Base-by-base conservation (phyloP, 1,284 basidiomycete species). In the Ceratobasidium sp. region DNA sequence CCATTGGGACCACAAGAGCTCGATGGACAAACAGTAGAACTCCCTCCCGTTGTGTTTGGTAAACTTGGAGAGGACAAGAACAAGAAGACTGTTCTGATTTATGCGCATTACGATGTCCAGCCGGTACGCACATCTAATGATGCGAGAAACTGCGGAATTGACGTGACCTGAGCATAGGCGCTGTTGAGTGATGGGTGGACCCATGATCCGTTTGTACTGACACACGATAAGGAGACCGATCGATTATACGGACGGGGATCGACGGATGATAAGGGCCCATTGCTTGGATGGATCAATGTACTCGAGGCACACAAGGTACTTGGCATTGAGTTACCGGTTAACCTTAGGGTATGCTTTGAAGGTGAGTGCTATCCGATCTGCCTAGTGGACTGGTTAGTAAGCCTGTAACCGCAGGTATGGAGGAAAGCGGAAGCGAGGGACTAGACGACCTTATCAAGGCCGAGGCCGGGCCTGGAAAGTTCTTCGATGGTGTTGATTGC, bases 211-310 rank as follows among this genome's bases (percentile, higher is more conserved):
- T 99, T 98, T 81, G 83, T 81, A 59, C 85, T 99, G 47, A 85
- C 85, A 2, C 80, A 86, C 47, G 86, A 91, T 75, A 79, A 84
- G 71, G 81, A 83, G 74, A 86, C 86, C 2, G 89, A 87, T 6
- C 84, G 85, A 64, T 82, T 98, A 39, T 90, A 93, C 74, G 96
- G 96, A 1, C 90, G 96, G 62, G 95, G 95, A 14, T 86, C 91
- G 53, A 89, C 90, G 8, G 95, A 98, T 76, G 95, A 98, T 82
- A 98, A 98, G 78, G 94, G 95, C 1, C 93, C 93, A 6, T 82
- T 96, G 50, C 79, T 98, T 53, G 95, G 93, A 42, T 98, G 96
- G 97, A 79, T 99, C 72, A 97, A 99, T 77, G 90, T 95, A 58
- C 82, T 98, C 64, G 90, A 98, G 75, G 95, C 94, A 52, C 95